Evolutionary conservation across 2,329 filamentous ascomycete genomes (phyloP).

Genomic region (Hypomyces perniciosus): DNA sequence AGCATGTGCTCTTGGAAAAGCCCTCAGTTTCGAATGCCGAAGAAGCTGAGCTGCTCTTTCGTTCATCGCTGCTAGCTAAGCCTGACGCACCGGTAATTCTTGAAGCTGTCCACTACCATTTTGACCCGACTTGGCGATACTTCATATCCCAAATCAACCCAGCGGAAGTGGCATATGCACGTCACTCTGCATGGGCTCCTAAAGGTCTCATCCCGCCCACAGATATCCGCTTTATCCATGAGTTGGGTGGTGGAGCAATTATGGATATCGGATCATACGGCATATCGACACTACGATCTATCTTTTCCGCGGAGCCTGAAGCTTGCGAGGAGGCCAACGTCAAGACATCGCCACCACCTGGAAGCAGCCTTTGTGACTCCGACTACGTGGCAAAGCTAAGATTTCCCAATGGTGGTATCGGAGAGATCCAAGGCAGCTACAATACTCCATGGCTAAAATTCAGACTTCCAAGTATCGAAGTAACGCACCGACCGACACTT

Average conservation of each 20-base stretch:
- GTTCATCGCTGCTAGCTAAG: not conserved
- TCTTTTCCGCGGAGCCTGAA: not conserved
- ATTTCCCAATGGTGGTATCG: not conserved
- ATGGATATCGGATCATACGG: not conserved
- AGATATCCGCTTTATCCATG: not conserved
- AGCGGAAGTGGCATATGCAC: not conserved
- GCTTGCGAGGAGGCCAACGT: not conserved
- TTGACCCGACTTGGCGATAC: not conserved
- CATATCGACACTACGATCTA: not conserved
- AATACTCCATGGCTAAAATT: not conserved
- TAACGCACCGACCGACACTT: not conserved
- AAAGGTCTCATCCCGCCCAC: not conserved
- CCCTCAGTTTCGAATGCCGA: not conserved
- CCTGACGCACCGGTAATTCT: not conserved
- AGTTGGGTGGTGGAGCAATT: not conserved
- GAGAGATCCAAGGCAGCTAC: slow-evolving; percentile 1
- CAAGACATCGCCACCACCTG: not conserved
- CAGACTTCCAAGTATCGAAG: not conserved
- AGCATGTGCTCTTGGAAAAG: slow-evolving; percentile 27
- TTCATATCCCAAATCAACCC: not conserved
- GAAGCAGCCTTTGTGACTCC: not conserved
- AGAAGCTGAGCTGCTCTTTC: not conserved
- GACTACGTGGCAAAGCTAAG: not conserved
- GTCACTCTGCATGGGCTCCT: not conserved
- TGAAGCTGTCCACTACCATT: not conserved